Evolutionary conservation across 1,139 yeast species (phyloP).

Genomic region (Hyphopichia buzzinii): DNA sequence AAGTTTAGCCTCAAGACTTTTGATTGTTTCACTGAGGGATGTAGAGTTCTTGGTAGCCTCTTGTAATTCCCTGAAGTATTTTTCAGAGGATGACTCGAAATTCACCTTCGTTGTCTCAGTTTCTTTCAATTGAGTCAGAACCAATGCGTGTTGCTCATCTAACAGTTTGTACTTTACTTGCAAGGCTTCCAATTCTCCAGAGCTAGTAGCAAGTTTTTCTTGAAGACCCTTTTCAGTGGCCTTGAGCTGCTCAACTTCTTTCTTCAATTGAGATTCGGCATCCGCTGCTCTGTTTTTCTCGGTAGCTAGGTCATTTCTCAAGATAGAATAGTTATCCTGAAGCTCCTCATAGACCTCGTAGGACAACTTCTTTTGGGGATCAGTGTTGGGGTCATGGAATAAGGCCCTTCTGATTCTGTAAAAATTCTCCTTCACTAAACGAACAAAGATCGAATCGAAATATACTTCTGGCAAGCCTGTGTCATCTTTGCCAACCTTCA

Average conservation of each 20-base stretch:
- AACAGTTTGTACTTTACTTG: slow-evolving; percentile 20
- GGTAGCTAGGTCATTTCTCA: slow-evolving; percentile 23
- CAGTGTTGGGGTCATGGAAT: slow-evolving; percentile 69
- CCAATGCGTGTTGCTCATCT: slow-evolving; percentile 31
- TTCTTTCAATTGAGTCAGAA: slow-evolving; percentile 31
- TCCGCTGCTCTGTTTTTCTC: slow-evolving; percentile 24
- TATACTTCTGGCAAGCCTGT: slow-evolving; percentile 87
- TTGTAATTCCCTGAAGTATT: slow-evolving; percentile 29
- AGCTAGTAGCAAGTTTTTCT: slow-evolving; percentile 13
- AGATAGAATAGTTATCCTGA: slow-evolving; percentile 36
- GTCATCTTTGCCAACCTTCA: slow-evolving; percentile 48
- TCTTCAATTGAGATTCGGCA: slow-evolving; percentile 19
- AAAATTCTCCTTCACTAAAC: slow-evolving; percentile 67
- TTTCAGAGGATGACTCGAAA: slow-evolving; percentile 28
- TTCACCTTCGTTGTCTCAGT: slow-evolving; percentile 33
- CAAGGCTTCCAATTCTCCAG: slow-evolving; percentile 21
- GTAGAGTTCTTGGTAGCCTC: slow-evolving; percentile 23
- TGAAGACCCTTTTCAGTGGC: slow-evolving; percentile 24
- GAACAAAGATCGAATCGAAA: slow-evolving; percentile 64
- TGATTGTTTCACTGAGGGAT: slow-evolving; percentile 22
- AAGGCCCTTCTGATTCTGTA: slow-evolving; percentile 68
- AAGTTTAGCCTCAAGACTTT: slow-evolving; percentile 26
- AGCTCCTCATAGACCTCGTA: slow-evolving; percentile 70
- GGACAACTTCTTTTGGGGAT: slow-evolving; percentile 66
- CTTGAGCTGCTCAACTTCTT: slow-evolving; percentile 29